Conservation (phyloP, 305 asterid genomes). For the Euphrasia arctica region DNA sequence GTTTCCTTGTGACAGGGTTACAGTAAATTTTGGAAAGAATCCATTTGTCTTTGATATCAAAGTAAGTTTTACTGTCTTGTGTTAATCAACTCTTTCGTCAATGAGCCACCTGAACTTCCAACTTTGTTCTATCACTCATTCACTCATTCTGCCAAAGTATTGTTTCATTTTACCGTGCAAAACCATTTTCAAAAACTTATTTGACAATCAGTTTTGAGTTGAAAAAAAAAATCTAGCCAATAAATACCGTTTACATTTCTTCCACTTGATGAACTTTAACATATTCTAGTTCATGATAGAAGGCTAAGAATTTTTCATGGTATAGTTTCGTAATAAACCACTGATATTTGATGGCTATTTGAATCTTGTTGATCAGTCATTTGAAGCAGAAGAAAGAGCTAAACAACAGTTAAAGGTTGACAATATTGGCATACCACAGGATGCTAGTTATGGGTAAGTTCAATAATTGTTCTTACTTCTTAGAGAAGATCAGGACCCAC, state of each 20-base stretch:
- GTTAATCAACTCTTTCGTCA: slow-evolving; percentile 14
- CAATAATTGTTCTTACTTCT: slow-evolving; percentile 10
- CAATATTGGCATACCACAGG: slow-evolving; percentile 59
- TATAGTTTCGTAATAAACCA: slow-evolving; percentile 7
- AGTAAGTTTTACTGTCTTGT: slow-evolving; percentile 42
- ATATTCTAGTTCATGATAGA: slow-evolving; percentile 3
- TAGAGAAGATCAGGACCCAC: slow-evolving; percentile 10
- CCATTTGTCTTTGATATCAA: slow-evolving; percentile 75
- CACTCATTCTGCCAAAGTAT: slow-evolving; percentile 12
- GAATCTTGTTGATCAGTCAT: slow-evolving; percentile 50
- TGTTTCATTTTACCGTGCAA: slow-evolving; percentile 13
- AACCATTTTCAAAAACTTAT: slow-evolving; percentile 1
- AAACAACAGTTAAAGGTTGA: slow-evolving; percentile 66
- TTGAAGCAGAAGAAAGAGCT: slow-evolving; percentile 80
- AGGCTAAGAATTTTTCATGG: slow-evolving; percentile 1
- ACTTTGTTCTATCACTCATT: slow-evolving; percentile 4
- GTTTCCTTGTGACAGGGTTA: slow-evolving; percentile 58
- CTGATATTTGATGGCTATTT: slow-evolving; percentile 19
- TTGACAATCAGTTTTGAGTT: slow-evolving; percentile 13
- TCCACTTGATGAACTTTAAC: slow-evolving; percentile 2
- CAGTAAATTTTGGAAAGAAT: slow-evolving; percentile 82
- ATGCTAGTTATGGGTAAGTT: slow-evolving; percentile 82
- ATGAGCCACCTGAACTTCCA: slow-evolving; percentile 13
- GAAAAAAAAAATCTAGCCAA: background rate
- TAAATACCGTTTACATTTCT: background rate